Percentiles rank a stretch among this genome's conserved stretches.
phyloP scores from a whole-genome alignment of 805 yeast genomes.

The Diddensiella transvaalensis region DNA sequence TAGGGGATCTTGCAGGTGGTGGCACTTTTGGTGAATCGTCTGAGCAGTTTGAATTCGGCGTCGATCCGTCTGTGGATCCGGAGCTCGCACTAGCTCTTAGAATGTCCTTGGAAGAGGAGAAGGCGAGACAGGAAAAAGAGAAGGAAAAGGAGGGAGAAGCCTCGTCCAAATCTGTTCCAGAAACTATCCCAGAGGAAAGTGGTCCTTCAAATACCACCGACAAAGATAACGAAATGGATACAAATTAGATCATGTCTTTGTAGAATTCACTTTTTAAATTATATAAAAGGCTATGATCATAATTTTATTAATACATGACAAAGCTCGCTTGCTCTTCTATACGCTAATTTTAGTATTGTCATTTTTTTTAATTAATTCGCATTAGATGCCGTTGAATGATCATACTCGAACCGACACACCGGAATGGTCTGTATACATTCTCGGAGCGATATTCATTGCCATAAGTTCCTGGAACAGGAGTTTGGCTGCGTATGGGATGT shows the following conservation, averaged over 20 bases:
- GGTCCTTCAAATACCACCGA: conserved; percentile 2
- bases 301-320: too few relatives aligned
- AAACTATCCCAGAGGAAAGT: conserved; percentile 12
- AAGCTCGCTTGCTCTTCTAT: conserved; percentile 5
- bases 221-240: conserved; percentile 11
- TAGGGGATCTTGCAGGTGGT: conserved; percentile 39
- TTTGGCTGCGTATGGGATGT: conserved; percentile 98
- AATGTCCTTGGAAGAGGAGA: conserved; percentile 91
- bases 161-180: conserved; percentile 5
- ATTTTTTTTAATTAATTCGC: conserved; percentile 1
- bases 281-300: too few relatives aligned
- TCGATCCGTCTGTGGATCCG: conserved; percentile 91
- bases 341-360: conserved; percentile 1
- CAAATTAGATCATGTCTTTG: not conserved
- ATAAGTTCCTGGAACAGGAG: conserved; percentile 94
- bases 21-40: conserved; percentile 35
- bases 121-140: conserved; percentile 77
- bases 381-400: not conserved
- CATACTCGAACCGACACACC: conserved; percentile 39
- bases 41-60: conserved; percentile 54
- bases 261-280: not conserved
- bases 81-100: conserved; percentile 95
- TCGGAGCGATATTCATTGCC: conserved; percentile 99
- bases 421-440: conserved; percentile 91
- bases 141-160: conserved; percentile 9